Base-by-base conservation (phyloP, 441 rosid species). In the Sinapis alba region DNA sequence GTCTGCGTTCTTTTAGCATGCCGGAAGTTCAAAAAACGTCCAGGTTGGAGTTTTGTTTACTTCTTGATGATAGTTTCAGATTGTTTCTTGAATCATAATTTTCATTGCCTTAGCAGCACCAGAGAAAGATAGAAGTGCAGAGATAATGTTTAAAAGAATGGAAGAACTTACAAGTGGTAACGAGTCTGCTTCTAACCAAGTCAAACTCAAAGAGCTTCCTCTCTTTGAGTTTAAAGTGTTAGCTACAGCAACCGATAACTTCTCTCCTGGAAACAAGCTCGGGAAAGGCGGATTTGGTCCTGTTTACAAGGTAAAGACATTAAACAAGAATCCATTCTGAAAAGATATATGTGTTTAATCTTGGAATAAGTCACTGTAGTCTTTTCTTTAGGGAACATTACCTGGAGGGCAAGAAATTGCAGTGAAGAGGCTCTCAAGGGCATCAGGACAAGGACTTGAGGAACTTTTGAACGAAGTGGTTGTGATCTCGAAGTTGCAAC, bases 141-240 rank as follows among this genome's bases (percentile, higher is more conserved):
- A 51, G 26, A 6, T 19, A 19, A 1, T 51, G 58, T 51, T 19
- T 19, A 51, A 51, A 20, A 19, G 26, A 51, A 51, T 51, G 58
- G 26, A 51, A 19, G 58, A 7, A 51, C 26, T 51, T 47, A 47
- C 54, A 15, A 16, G 54, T 47, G 10, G 54, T 16, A 47, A 47
- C 8, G 54, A 47, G 54, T 47, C 54, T 47, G 54, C 54, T 47
- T 47, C 54, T 47, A 47, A 47, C 54, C 54, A 47, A 47, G 54
- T 47, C 9, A 47, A 47, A 21, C 10, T 47, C 54, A 47, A 47
- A 16, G 20, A 47, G 7, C 54, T 47, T 47, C 54, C 54, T 15
- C 54, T 47, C 2, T 47, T 47, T 47, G 54, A 47, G 54, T 47
- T 47, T 47, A 15, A 47, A 47, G 54, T 47, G 9, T 47, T 47